Base-by-base conservation (phyloP, 441 rosid species). In the Croton laevigatus region DNA sequence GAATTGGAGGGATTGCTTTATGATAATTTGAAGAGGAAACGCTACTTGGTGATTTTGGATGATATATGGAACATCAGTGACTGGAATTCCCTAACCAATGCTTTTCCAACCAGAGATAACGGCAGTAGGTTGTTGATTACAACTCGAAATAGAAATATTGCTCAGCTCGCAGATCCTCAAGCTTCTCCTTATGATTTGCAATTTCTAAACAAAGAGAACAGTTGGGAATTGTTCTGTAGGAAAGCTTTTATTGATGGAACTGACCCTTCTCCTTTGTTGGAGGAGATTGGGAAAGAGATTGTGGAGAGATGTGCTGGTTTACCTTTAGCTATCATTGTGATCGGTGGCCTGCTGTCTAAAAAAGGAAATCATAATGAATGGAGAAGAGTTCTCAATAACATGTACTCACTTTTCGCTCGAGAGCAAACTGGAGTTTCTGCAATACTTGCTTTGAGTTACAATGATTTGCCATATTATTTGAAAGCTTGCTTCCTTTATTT, bases 161-260 rank as follows among this genome's bases (percentile, higher is more conserved):
- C 67, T 61, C 37, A 49, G 14, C 71, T 38, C 45, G 58, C 34
- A 19, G 74, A 74, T 23, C 71, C 51, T 34, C 22, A 51, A 23
- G 62, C 45, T 0, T 51, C 49, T 17, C 45, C 61, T 14, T 16
- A 64, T 23, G 52, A 63, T 45, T 42, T 77, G 71, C 40, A 73
- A 68, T 61, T 69, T 4, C 62, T 78, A 63, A 36, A 62, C 36
- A 9, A n/a, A 2, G 65, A 73, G 9, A 36, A 59, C 22, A 67
- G 79, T 34, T 78, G 79, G 81, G 65, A 72, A 32, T 71, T 73
- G 17, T 75, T 78, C 76, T 71, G 81, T 61, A 76, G 23, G 63
- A 73, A 70, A 64, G 70, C 78, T n/a, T 73, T 79, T 38, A n/a
- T 20, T 4, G 67, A 38, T 60, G 51, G 52, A 14, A 48, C 9